Conservation (phyloP, 75 land plant genomes). For the Pinus taeda region DNA sequence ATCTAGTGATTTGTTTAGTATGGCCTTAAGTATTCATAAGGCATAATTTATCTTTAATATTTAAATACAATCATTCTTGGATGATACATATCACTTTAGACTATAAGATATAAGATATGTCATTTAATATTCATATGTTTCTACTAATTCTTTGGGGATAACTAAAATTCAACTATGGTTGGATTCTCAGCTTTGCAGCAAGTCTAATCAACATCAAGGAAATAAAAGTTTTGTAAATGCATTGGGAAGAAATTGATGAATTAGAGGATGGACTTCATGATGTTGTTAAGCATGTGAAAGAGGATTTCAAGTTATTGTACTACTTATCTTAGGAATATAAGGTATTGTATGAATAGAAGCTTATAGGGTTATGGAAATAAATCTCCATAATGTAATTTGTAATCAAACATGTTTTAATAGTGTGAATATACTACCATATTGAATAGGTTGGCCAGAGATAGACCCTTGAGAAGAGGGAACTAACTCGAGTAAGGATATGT, state of each 20-base stretch:
- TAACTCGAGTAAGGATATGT: conserved; percentile 44
- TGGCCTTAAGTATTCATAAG: neutral
- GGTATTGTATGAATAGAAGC: too few relatives aligned
- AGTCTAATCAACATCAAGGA: conserved; percentile 66
- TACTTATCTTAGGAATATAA: too few relatives aligned
- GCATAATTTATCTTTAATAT: neutral
- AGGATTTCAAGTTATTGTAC: too few relatives aligned
- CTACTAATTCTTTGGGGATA: neutral
- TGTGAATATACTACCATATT: too few relatives aligned
- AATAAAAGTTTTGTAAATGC: conserved; percentile 53
- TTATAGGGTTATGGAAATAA: too few relatives aligned
- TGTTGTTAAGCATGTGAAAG: too few relatives aligned
- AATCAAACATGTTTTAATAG: too few relatives aligned
- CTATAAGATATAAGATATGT: too few relatives aligned
- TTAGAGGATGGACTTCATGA: conserved; percentile 29
- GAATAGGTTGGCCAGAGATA: conserved; percentile 11
- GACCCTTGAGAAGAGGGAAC: conserved; percentile 29
- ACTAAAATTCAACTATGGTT: neutral
- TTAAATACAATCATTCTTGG: neutral
- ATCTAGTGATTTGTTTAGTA: neutral
- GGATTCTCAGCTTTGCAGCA: conserved; percentile 55
- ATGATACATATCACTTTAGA: neutral
- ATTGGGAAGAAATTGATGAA: conserved; percentile 24
- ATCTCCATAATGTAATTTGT: too few relatives aligned
- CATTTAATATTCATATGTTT: neutral